Conservation (phyloP, 805 yeast genomes). For the Cyberlindnera mississippiensis region DNA sequence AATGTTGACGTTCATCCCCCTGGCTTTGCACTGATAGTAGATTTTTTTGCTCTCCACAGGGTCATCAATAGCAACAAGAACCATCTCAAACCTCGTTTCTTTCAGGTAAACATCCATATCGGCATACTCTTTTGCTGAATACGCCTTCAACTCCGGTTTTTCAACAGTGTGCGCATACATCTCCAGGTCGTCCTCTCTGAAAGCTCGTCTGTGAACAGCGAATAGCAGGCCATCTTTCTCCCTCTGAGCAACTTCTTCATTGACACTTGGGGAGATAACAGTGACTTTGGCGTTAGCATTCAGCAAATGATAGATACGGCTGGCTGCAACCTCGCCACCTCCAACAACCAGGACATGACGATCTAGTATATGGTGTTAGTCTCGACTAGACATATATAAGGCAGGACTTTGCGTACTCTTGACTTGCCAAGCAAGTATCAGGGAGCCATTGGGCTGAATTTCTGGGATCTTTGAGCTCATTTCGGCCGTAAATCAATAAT, state of each 20-base stretch:
- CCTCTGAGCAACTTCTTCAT: conserved; percentile 33
- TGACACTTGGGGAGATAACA: conserved; percentile 47
- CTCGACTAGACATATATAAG: conserved; percentile 11
- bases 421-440: conserved; percentile 73
- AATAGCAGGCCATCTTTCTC: conserved; percentile 39
- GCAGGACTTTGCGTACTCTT: conserved; percentile 34
- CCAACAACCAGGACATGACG: conserved; percentile 71
- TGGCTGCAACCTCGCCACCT: conserved; percentile 72
- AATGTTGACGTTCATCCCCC: conserved; percentile 62
- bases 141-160: conserved; percentile 10
- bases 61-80: conserved; percentile 73
- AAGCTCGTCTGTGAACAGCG: conserved; percentile 41
- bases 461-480: conserved; percentile 11
- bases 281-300: conserved; percentile 70
- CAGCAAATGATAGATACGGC: conserved; percentile 62
- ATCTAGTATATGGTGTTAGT: conserved; percentile 25
- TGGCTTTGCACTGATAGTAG: conserved; percentile 44
- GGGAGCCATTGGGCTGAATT: conserved; percentile 45
- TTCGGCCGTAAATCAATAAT: too few relatives aligned
- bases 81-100: conserved; percentile 49
- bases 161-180: conserved; percentile 39
- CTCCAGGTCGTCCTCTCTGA: conserved; percentile 42
- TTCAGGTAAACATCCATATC: conserved; percentile 30
- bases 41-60: conserved; percentile 54
- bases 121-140: conserved; percentile 22